Conservation (phyloP, 495 filamentous ascomycete genomes). For the Podospora bellae-mahoneyi region DNA sequence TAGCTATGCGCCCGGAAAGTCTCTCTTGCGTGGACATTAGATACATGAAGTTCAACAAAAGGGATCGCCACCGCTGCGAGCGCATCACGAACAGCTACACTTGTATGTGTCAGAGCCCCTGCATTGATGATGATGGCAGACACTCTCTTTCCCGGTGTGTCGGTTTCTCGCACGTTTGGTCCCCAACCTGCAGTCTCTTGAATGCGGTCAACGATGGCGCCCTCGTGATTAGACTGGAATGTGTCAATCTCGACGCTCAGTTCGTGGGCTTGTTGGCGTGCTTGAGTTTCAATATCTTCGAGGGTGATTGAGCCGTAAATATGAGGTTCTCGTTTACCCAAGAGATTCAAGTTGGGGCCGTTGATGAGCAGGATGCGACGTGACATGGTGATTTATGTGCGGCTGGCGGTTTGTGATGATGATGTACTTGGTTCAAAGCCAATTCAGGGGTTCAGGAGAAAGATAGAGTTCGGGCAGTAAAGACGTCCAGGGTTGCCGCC, state of each 20-base stretch:
- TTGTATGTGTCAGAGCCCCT: constrained; percentile 65
- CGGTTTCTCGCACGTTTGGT: constrained; percentile 16
- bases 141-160: constrained; percentile 28
- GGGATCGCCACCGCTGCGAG: constrained; percentile 60
- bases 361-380: constrained; percentile 71
- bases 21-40: constrained; percentile 65
- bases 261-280: constrained; percentile 41
- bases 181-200: constrained; percentile 47
- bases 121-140: constrained; percentile 69
- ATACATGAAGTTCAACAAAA: constrained; percentile 69
- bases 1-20: constrained; percentile 61
- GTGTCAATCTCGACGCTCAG: constrained; percentile 44
- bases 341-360: constrained; percentile 77
- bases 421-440: background rate
- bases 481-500: background rate
- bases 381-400: constrained; percentile 26
- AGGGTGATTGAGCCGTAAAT: constrained; percentile 67
- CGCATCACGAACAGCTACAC: constrained; percentile 65
- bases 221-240: constrained; percentile 69
- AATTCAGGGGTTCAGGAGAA: background rate
- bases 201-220: constrained; percentile 59
- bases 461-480: background rate
- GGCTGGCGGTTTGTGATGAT: background rate
- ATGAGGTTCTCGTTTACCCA: constrained; percentile 67
- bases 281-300: constrained; percentile 49